These are phyloP conservation scores for Ampelomyces quisqualis DNA, from an alignment of 2,329 filamentous ascomycete genomes.

Conservation along the genomic window DNA sequence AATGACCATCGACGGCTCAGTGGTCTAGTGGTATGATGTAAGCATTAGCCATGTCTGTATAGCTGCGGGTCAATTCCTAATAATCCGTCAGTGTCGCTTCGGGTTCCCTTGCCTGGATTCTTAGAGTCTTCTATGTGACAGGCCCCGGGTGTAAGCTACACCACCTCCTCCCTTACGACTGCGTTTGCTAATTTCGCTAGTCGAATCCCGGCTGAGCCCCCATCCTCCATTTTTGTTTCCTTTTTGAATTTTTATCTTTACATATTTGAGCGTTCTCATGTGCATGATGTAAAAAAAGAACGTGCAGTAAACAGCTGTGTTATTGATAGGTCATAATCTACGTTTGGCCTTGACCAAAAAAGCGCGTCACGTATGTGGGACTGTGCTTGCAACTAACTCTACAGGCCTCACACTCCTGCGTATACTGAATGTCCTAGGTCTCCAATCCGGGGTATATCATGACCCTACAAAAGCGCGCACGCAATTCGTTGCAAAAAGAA, in stretches of 20 bases:
- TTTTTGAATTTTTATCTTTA: slow-evolving; percentile 4
- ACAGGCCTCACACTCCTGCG: background rate
- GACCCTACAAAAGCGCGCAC: slow-evolving; percentile 9
- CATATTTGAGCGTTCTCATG: background rate
- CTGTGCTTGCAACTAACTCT: too few species aligned
- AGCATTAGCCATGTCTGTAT: background rate
- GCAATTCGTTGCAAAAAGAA: slow-evolving; percentile 6
- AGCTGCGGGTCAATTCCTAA: background rate
- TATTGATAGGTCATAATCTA: slow-evolving; percentile 5
- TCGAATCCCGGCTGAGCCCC: slow-evolving; percentile 40
- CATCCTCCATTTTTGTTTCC: too few species aligned
- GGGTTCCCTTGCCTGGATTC: slow-evolving; percentile 26
- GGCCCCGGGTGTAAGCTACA: slow-evolving; percentile 36
- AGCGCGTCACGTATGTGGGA: too few species aligned
- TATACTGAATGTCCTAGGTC: background rate
- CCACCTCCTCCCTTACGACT: too few species aligned
- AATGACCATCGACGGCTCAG: slow-evolving; percentile 18
- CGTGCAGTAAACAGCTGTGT: background rate
- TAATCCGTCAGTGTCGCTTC: slow-evolving; percentile 24
- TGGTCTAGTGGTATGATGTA: slow-evolving; percentile 32
- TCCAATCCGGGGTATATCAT: slow-evolving; percentile 17
- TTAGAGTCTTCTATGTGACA: slow-evolving; percentile 35
- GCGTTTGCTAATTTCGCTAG: background rate
- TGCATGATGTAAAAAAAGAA: background rate
- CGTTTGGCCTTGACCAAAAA: slow-evolving; percentile 7